phyloP scores from a whole-genome alignment of 1,284 basidiomycete species.

The Melampsora americana region DNA sequence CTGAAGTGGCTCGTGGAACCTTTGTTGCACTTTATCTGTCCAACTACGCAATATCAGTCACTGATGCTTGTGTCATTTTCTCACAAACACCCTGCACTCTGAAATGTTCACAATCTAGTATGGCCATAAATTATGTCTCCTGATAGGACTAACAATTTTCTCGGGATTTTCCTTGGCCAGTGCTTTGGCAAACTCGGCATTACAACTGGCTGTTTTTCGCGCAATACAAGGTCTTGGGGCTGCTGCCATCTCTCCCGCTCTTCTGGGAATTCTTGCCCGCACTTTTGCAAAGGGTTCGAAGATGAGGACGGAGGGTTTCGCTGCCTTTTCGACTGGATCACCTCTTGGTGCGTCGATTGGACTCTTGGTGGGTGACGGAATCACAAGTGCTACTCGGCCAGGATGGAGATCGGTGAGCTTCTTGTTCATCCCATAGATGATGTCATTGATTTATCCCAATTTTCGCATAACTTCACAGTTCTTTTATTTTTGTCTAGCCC shows the following conservation, averaged over 20 bases:
- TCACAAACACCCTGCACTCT: no score
- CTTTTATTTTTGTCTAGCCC: no score
- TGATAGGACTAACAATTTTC: slow-evolving; percentile 17
- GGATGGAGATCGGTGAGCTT: slow-evolving; percentile 29
- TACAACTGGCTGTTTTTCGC: slow-evolving; percentile 3
- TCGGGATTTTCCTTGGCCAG: slow-evolving; percentile 13
- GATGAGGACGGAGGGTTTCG: slow-evolving; percentile 25
- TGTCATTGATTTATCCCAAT: not conserved
- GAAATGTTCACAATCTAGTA: not conserved
- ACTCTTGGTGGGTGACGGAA: slow-evolving; percentile 30
- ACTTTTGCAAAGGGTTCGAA: slow-evolving; percentile 8
- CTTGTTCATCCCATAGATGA: not conserved
- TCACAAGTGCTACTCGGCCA: slow-evolving; percentile 14
- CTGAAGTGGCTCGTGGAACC: no score
- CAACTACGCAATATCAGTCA: no score
- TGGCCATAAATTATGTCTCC: slow-evolving; percentile 18
- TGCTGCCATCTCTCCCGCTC: slow-evolving; percentile 27
- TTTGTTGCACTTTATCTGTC: no score
- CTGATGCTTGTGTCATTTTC: no score
- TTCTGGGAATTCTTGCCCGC: slow-evolving; percentile 27
- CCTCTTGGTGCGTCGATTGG: slow-evolving; percentile 32
- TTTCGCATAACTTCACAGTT: no score
- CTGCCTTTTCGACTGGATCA: slow-evolving; percentile 25
- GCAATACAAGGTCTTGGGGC: slow-evolving; percentile 40
- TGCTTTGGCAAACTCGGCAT: not conserved